Evolutionary conservation across 495 filamentous ascomycete genomes (phyloP).

Genomic region (Xylaria intraflava): DNA sequence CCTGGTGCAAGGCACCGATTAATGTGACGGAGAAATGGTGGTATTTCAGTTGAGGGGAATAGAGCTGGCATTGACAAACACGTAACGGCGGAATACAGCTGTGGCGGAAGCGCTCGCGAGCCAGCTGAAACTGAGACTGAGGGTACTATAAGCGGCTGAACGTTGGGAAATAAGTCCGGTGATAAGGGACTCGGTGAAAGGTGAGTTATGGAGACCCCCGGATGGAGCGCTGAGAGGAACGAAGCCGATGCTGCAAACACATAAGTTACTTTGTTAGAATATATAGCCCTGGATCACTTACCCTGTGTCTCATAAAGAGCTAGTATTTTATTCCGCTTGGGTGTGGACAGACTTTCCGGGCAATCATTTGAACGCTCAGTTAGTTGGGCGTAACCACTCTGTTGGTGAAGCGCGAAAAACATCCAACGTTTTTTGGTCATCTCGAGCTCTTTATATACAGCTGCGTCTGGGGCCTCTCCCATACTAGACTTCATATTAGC

Average conservation of each 20-base stretch:
- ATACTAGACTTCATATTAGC: conserved; percentile 40
- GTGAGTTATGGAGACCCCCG: conserved; percentile 25
- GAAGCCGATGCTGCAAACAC: conserved; percentile 31
- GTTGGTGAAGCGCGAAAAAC: conserved; percentile 32
- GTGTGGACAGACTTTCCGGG: conserved; percentile 7
- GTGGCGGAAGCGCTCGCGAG: conserved; percentile 27
- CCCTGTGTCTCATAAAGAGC: conserved; percentile 41
- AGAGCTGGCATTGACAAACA: conserved; percentile 33
- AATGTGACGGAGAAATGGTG: conserved; percentile 31
- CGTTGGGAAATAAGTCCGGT: conserved; percentile 29
- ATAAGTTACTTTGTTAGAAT: conserved; percentile 10
- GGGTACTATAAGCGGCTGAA: conserved; percentile 30
- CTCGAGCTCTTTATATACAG: conserved; percentile 33
- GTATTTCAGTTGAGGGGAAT: conserved; percentile 32
- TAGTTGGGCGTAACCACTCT: conserved; percentile 19
- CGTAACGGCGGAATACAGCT: conserved; percentile 28
- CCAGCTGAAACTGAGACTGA: conserved; percentile 23
- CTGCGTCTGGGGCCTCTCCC: conserved; percentile 31
- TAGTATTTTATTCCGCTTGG: conserved; percentile 24
- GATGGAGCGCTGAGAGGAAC: conserved; percentile 34
- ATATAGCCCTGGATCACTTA: conserved; percentile 9
- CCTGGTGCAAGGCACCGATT: conserved; percentile 30
- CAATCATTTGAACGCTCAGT: conserved; percentile 2
- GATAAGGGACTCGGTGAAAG: conserved; percentile 31
- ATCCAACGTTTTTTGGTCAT: conserved; percentile 40